A percentile compares a stretch with the other conserved stretches of the same genome.
phyloP scores from a whole-genome alignment of 208 protist genomes.

The Balamuthia mandrillaris region DNA sequence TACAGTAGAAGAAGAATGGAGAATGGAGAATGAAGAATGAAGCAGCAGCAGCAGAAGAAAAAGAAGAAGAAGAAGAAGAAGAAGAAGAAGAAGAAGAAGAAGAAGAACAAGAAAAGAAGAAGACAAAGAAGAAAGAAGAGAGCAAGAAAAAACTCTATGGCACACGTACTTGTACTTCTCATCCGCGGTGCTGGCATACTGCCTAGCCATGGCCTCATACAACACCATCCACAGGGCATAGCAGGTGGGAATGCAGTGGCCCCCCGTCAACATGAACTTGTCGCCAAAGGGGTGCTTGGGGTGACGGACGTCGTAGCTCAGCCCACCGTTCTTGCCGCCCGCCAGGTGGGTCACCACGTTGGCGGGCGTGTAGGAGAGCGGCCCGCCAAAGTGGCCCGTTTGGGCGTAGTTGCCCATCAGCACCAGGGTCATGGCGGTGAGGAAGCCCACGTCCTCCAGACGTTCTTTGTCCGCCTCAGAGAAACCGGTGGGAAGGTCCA shows the following conservation, averaged over 20 bases:
- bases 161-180: slow-evolving; percentile 22
- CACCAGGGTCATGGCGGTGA: slow-evolving; percentile 35
- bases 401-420: slow-evolving; percentile 45
- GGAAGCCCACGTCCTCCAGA: slow-evolving; percentile 27
- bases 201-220: slow-evolving; percentile 30
- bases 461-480: neutral
- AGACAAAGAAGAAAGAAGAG: too few species aligned
- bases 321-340: neutral
- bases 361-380: slow-evolving; percentile 38
- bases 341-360: slow-evolving; percentile 35
- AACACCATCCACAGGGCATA: slow-evolving; percentile 44
- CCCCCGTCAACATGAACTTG: slow-evolving; percentile 42
- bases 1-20: too few species aligned
- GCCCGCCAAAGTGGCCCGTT: slow-evolving; percentile 37
- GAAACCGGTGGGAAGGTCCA: too few species aligned
- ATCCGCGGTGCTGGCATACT: slow-evolving; percentile 15
- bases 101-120: too few species aligned
- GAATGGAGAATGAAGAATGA: too few species aligned
- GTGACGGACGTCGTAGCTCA: slow-evolving; percentile 26
- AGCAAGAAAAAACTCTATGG: too few species aligned
- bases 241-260: slow-evolving; percentile 45
- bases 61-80: too few species aligned
- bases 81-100: too few species aligned
- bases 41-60: too few species aligned
- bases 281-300: slow-evolving; percentile 37